These are phyloP conservation scores for Collybiopsis confluens DNA, from an alignment of 768 basidiomycete genomes.

Conservation along the genomic window DNA sequence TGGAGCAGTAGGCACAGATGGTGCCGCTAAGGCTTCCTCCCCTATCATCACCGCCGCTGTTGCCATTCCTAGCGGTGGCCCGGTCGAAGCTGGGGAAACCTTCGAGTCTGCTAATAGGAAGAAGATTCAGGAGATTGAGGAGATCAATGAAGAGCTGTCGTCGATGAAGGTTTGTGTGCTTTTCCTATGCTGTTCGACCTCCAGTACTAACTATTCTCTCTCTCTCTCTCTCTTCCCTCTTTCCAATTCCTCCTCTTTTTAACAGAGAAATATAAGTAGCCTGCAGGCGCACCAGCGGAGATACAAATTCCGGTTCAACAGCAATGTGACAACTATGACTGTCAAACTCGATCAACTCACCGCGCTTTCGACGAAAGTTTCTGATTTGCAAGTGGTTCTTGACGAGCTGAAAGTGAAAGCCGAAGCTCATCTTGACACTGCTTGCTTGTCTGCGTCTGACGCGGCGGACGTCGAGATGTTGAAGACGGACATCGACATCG, in stretches of 20 bases:
- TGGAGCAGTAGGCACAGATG: too few species aligned
- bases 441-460: neutral
- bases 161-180: neutral
- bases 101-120: neutral
- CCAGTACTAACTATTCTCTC: neutral
- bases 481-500: neutral
- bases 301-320: constrained; percentile 10
- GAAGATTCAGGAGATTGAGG: neutral
- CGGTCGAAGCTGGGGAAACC: neutral
- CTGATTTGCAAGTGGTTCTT: neutral
- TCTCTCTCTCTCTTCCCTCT: neutral
- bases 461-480: neutral
- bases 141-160: neutral
- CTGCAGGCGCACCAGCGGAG: constrained; percentile 11
- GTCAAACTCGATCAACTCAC: constrained; percentile 14
- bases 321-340: constrained; percentile 14
- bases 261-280: constrained; percentile 4
- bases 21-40: neutral
- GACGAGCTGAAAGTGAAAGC: neutral
- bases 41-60: neutral
- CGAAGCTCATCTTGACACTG: neutral
- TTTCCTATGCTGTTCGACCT: neutral
- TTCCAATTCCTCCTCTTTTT: neutral
- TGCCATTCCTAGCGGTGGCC: too few species aligned
- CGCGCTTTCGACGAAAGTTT: constrained; percentile 9